Base-by-base conservation (phyloP, 1,284 basidiomycete species). In the Ustilago loliicola region DNA sequence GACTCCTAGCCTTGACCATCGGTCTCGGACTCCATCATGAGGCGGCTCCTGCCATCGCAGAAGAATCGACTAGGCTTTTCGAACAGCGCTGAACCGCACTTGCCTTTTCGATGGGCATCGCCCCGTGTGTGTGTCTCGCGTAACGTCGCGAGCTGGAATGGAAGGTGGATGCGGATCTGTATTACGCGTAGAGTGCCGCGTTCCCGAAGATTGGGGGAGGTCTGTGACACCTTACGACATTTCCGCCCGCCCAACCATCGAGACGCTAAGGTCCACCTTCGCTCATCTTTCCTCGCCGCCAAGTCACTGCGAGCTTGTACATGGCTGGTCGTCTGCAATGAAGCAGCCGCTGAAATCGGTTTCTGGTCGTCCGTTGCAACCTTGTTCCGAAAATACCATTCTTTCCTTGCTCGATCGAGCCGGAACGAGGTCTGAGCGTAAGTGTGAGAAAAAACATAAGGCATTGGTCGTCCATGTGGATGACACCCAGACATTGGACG, bases 171-270 rank as follows among this genome's bases (percentile, higher is more conserved):
- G n/a, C 30, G 51, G 48, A 51, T 25, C 19, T 53, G 30, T 19
- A 4, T 30, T 7, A 32, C 21, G 51, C 30, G 51, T 53, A 53
- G 34, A 36, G 51, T 53, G 51, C 51, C 32, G 51, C 51, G 51
- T 36, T 50, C n/a, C 13, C 48, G 7, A 34, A 34, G 8, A 17
- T 11, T n/a, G n/a, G n/a, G n/a, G n/a, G 48, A 50, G 1, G 6
- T 23, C 19, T 23, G 27, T 32, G 51, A 34, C 51, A 53, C 30
- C 25, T 51, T 29, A 25, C 25, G 27, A 29, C 48, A 23, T 21
- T 25, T 50, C 9, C 10, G 48, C 21, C n/a, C 15, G 29, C 29
- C 17, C 42, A 45, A n/a, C 6, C n/a, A 45, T 21, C 7, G 42
- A 10, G 42, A 45, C 7, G n/a, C 3, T 10, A 8, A 10, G 36